Percentiles rank a stretch among this genome's conserved stretches.
phyloP scores from a whole-genome alignment of 2,329 filamentous ascomycete species.

The Biscogniauxia sp. region DNA sequence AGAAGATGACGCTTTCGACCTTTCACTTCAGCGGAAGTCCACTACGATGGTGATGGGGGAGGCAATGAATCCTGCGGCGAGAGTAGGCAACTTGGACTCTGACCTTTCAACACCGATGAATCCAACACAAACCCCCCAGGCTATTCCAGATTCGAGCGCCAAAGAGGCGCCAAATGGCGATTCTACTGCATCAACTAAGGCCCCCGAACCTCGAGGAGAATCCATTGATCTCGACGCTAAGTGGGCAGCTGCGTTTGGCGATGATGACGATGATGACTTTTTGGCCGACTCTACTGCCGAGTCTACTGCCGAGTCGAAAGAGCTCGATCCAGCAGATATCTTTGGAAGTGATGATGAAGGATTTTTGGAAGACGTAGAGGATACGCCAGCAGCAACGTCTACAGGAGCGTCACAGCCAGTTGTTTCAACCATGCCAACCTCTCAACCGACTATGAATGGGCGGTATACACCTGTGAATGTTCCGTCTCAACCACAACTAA shows the following conservation, averaged over 20 bases:
- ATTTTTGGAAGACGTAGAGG: slow-evolving; percentile 69
- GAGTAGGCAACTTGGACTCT: slow-evolving; percentile 15
- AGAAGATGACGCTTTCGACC: slow-evolving; percentile 27
- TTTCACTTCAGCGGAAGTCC: slow-evolving; percentile 62
- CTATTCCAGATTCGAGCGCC: slow-evolving; percentile 5
- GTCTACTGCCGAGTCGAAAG: slow-evolving; percentile 38
- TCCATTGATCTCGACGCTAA: slow-evolving; percentile 66
- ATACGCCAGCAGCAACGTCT: slow-evolving; percentile 29
- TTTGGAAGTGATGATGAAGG: slow-evolving; percentile 84
- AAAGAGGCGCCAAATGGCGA: slow-evolving; percentile 22
- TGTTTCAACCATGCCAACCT: slow-evolving; percentile 19
- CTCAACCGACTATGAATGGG: slow-evolving; percentile 29
- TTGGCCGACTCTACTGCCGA: slow-evolving; percentile 53
- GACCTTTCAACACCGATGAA: slow-evolving; percentile 25
- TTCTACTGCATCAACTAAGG: slow-evolving; percentile 19
- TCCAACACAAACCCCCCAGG: slow-evolving; percentile 7
- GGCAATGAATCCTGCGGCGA: slow-evolving; percentile 7
- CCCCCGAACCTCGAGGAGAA: slow-evolving; percentile 21
- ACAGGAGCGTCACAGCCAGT: slow-evolving; percentile 7
- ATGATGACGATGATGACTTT: slow-evolving; percentile 66
- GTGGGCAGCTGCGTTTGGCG: slow-evolving; percentile 79
- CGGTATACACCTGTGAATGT: slow-evolving; percentile 34
- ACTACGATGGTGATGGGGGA: slow-evolving; percentile 63
- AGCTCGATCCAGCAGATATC: slow-evolving; percentile 62
- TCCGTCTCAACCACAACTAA: slow-evolving; percentile 22